Evolutionary conservation across 2,329 filamentous ascomycete genomes (phyloP), one percentile per base, ranked within the genome.

Genomic region (Bretziella fagacearum): DNA sequence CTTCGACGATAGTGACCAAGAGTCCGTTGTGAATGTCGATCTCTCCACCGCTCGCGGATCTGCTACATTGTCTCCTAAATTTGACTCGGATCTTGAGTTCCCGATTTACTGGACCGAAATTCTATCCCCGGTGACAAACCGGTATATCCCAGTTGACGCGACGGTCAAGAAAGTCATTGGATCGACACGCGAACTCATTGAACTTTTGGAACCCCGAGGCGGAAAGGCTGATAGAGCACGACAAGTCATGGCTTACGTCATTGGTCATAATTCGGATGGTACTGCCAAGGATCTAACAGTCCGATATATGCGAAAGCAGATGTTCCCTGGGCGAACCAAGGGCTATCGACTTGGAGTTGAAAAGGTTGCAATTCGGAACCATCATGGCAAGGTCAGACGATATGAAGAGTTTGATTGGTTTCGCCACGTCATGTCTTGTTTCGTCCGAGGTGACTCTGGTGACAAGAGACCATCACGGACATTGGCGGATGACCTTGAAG

Each of bases 81-180:
- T 79, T 55, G 85, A 93, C 55, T 68, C 71, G 17, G 86, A 93
- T 54, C 68, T 95, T 23, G 74, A 79, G 2, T 91, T 80, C 53
- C 87, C 91, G 1, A 81, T 83, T 44, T 96, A 96, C 60, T 98
- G 91, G 91, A 81, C 82, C 0, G 91, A 98, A 60, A 81, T 84
- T 2, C 67, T 91, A 2, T 95, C 87, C 0, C 81, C 85, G 2
- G 69, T 84, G 3, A 89, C 84, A 0, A 75, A 84, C 46, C 84
- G 76, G 42, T 86, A 82, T 48, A 70, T 91, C 6, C 71, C 86
- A 0, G 80, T 95, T 2, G 87, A 94, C 49, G 71, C 84, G 0
- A 66, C 84, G 4, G 73, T 86, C 44, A 79, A 75, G 47, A 74
- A 71, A 18, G 56, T 80, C 2, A 68, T 91, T 17, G 83, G 79